Percentiles rank a stretch among this genome's conserved stretches.
These are phyloP conservation scores for Lophium mytilinum DNA, from an alignment of 495 filamentous ascomycete species.

Conservation along the genomic window DNA sequence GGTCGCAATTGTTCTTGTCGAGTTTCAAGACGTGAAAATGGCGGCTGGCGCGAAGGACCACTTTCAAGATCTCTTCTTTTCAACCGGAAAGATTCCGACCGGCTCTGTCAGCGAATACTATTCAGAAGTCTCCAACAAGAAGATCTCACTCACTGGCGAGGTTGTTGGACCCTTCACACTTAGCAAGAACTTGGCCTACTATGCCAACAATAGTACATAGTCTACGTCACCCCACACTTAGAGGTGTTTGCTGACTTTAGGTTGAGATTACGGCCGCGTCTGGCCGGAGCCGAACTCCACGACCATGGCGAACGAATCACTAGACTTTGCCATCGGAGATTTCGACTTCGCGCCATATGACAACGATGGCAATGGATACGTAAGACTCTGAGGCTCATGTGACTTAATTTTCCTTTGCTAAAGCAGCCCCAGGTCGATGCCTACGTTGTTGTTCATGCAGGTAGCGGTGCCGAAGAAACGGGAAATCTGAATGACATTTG, in stretches of 20 bases:
- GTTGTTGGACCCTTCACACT: conserved; percentile 15
- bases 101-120: conserved; percentile 16
- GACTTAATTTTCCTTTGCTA: background rate
- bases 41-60: conserved; percentile 2
- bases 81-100: conserved; percentile 11
- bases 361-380: conserved; percentile 17
- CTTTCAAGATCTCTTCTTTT: conserved; percentile 15
- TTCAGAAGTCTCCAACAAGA: conserved; percentile 6
- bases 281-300: conserved; percentile 7
- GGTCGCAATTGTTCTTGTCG: conserved; percentile 10
- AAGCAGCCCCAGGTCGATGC: too few relatives aligned
- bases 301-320: conserved; percentile 12
- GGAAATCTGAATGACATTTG: conserved; percentile 4
- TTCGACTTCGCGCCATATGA: conserved; percentile 8
- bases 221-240: background rate
- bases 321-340: background rate
- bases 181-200: conserved; percentile 12
- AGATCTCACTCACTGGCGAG: conserved; percentile 13
- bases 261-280: conserved; percentile 3
- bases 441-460: conserved; percentile 15
- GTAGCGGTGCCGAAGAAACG: conserved; percentile 6
- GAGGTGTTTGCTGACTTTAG: background rate
- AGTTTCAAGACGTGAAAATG: conserved; percentile 15
- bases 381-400: background rate
- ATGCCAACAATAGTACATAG: conserved; percentile 6